Evolutionary conservation across 371 early-diverging fungal species (phyloP).

Genomic region (Mortierella sp.): DNA sequence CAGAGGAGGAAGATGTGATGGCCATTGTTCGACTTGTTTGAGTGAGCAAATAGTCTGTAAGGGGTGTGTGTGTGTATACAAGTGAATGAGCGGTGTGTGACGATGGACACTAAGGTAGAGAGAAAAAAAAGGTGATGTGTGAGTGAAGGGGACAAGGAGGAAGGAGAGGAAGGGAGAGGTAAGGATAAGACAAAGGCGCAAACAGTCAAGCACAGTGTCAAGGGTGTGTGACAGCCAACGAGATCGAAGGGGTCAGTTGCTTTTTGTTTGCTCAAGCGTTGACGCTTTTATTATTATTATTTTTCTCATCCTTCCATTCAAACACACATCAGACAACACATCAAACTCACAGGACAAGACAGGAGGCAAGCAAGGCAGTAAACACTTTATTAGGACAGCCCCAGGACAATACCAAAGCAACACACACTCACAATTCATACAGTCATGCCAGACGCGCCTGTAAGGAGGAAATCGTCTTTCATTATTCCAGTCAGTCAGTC

Average conservation of each 20-base stretch:
- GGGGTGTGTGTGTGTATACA: not conserved
- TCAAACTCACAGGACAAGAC: not conserved
- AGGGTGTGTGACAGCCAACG: not conserved
- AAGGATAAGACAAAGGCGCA: not conserved
- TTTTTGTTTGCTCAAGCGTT: not conserved
- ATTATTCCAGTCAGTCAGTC: not conserved
- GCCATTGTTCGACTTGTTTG: not conserved
- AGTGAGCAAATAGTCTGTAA: conserved; percentile 8
- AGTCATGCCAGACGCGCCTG: conserved; percentile 35
- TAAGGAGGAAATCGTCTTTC: conserved; percentile 2
- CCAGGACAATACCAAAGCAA: not conserved
- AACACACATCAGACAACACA: not conserved
- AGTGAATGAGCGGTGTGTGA: not conserved
- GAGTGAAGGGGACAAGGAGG: not conserved
- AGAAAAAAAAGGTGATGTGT: not conserved
- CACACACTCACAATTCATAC: not conserved
- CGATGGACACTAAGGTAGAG: not conserved
- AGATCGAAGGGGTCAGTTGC: not conserved
- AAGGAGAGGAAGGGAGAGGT: not conserved
- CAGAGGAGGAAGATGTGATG: not conserved
- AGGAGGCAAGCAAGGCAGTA: not conserved
- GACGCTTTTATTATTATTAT: not conserved
- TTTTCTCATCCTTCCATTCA: not conserved
- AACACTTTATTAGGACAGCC: not conserved
- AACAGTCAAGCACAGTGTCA: not conserved